Conservation (phyloP, 164 flowering plant species). For the Pachysandra terminalis region DNA sequence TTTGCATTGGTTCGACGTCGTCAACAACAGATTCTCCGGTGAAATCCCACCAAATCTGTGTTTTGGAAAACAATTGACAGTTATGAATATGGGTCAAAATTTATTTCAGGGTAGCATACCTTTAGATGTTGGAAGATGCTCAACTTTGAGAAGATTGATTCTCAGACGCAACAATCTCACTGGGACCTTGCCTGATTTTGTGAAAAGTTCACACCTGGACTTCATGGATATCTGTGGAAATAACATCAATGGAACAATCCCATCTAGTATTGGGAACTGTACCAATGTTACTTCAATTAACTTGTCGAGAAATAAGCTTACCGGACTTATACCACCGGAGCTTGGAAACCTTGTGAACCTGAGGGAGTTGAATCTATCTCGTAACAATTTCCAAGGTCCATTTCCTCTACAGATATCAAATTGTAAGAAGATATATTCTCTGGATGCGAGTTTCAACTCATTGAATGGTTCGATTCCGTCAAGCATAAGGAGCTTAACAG, state of each 20-base stretch:
- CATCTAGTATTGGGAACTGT: conserved; percentile 47
- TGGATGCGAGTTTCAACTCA: conserved; percentile 43
- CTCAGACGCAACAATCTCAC: conserved; percentile 39
- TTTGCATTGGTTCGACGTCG: conserved; percentile 17
- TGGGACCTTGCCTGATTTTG: conserved; percentile 40
- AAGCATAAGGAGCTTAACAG: conserved; percentile 31
- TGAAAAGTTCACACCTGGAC: conserved; percentile 15
- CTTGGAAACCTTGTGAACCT: conserved; percentile 38
- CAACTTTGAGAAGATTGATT: conserved; percentile 38
- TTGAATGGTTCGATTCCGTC: conserved; percentile 47
- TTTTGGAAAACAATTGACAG: too few relatives aligned
- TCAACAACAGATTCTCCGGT: too few relatives aligned
- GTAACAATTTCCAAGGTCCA: conserved; percentile 36
- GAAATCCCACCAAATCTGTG: too few relatives aligned
- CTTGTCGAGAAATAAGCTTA: conserved; percentile 39
- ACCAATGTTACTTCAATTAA: conserved; percentile 31
- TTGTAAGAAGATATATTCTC: conserved; percentile 25
- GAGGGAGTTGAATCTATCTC: conserved; percentile 30
- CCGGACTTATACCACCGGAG: conserved; percentile 41
- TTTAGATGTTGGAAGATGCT: conserved; percentile 43
- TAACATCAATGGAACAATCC: conserved; percentile 36
- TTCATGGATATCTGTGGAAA: conserved; percentile 40
- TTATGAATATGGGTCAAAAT: too few relatives aligned
- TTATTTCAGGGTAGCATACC: conserved; percentile 26
- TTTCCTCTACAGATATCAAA: conserved; percentile 41